These are phyloP conservation scores for Rhizopus sp. DNA, from an alignment of 371 early-diverging fungal species.

Conservation along the genomic window DNA sequence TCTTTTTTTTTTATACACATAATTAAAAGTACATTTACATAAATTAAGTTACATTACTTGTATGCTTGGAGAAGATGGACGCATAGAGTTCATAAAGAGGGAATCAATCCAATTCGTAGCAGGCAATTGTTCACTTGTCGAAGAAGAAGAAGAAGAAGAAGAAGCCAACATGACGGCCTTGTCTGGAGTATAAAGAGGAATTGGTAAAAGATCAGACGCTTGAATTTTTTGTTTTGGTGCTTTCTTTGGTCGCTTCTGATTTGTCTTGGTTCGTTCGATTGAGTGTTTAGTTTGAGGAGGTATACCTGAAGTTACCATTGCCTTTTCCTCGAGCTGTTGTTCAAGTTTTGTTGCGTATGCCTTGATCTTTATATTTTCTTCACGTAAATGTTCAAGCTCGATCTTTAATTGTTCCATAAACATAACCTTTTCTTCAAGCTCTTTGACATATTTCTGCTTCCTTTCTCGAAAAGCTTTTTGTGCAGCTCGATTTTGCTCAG, in stretches of 20 bases:
- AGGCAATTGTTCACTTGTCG: not conserved
- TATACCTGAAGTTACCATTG: not conserved
- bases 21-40: not conserved
- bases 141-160: no score
- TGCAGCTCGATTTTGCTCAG: constrained; percentile 64
- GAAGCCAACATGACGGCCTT: constrained; percentile 6
- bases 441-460: constrained; percentile 58
- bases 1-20: not conserved
- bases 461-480: constrained; percentile 70
- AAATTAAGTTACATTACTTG: no score
- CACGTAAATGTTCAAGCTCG: constrained; percentile 17
- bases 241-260: not conserved
- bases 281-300: not conserved
- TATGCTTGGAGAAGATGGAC: no score
- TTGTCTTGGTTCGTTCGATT: not conserved
- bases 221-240: constrained; percentile 1
- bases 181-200: constrained; percentile 18
- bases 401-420: constrained; percentile 21
- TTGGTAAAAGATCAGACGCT: constrained; percentile 10
- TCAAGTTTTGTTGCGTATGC: constrained; percentile 7
- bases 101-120: no score
- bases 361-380: constrained; percentile 20
- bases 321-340: constrained; percentile 10
- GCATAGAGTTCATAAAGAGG: no score
- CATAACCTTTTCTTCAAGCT: constrained; percentile 40